Base-by-base conservation (phyloP, 495 filamentous ascomycete genomes). In the Penicillium parvum region DNA sequence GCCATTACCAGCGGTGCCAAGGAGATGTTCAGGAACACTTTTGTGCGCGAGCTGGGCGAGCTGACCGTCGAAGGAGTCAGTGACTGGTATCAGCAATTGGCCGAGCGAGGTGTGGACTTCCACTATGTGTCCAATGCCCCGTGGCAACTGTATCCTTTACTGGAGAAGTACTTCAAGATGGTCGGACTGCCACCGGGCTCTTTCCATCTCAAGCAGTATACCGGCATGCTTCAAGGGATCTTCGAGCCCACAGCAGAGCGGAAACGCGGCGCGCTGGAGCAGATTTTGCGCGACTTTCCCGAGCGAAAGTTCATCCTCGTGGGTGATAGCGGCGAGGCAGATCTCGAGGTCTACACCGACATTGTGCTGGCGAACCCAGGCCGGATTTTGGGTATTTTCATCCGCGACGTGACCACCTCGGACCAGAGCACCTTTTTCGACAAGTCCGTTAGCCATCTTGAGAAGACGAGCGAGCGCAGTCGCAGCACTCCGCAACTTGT, bases 341-440 rank as follows among this genome's bases (percentile, higher is more conserved):
- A 98, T 64, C 74, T 98, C 2, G 92, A 98, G 62, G 89, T 99
- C 0, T 99, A 99, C 55, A 96, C 89, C 0, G 91, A 99, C 45
- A 75, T 95, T n/a, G 88, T 82, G 0, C 51, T 89, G 15, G 81
- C 84, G 8, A 84, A 95, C 58, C 92, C 88, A 0, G 85, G 85
- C 1, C 75, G 86, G 23, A 82, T 99, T 22, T 56, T 95, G 7
- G 84, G 77, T 0, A 77, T 99, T 21, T 99, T 95, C 60, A 96
- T 99, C 45, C 78, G 92, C 16, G 94, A 99, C 63, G 84, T 97
- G 14, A 96, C 94, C 0, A 95, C 88, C 0, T 70, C 83, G 5
- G 71, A 79, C 9, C 69, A 69, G 27, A 73, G 74, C 22, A 73
- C 77, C 3, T 95, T 90, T 57, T 94, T 95, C 54, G 87, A 95